Percentiles rank a stretch among this genome's conserved stretches.
Conservation (phyloP, 495 filamentous ascomycete species). For the Hypoxylon intermedium region DNA sequence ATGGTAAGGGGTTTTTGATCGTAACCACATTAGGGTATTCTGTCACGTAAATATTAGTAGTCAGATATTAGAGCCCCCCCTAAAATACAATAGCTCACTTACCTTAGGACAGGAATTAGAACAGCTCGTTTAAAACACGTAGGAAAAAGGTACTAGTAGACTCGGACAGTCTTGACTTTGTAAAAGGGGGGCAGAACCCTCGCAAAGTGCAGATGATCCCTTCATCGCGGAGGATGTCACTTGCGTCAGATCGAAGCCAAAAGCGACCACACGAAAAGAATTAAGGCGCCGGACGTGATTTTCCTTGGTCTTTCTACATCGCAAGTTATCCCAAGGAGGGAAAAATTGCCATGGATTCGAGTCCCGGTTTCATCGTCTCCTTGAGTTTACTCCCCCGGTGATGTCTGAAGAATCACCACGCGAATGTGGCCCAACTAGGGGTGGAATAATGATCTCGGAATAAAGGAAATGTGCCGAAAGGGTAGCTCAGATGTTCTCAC, state of each 20-base stretch:
- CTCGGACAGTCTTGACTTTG: no score
- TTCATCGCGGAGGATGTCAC: not conserved
- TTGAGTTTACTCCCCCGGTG: no score
- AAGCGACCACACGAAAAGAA: not conserved
- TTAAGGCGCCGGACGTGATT: constrained; percentile 13
- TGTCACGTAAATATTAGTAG: constrained; percentile 12
- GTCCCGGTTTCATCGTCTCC: constrained; percentile 20
- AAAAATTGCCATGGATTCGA: constrained; percentile 7
- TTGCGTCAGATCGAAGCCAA: constrained; percentile 24
- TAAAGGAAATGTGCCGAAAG: not conserved
- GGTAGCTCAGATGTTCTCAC: not conserved
- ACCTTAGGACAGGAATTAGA: not conserved
- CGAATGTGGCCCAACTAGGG: constrained; percentile 12
- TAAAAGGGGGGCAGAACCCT: no score
- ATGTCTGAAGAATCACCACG: no score
- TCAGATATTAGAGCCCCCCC: constrained; percentile 13
- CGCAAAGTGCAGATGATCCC: not conserved
- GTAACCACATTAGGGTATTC: not conserved
- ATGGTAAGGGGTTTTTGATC: not conserved
- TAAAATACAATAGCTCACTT: not conserved
- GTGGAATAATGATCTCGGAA: not conserved
- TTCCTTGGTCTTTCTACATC: not conserved
- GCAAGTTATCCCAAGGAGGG: constrained; percentile 5
- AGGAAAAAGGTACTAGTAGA: no score
- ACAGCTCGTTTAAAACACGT: not conserved